A percentile compares a stretch with the other conserved stretches of the same genome.
These are phyloP conservation scores for Mrakia gelida DNA, from an alignment of 768 basidiomycete species.

Conservation along the genomic window DNA sequence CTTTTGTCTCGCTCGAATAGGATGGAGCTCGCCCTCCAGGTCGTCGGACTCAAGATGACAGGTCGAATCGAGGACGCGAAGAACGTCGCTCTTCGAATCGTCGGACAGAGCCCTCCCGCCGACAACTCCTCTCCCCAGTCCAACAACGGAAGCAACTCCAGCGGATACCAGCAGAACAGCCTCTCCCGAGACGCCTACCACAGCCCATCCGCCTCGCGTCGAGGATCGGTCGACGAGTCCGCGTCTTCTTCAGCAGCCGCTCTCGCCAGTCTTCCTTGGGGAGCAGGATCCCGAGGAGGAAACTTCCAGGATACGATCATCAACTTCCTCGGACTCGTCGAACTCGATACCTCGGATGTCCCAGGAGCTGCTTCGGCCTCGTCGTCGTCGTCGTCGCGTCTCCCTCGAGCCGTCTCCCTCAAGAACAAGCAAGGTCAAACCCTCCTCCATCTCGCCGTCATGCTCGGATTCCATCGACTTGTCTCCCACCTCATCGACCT, in stretches of 20 bases:
- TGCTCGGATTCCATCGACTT: constrained; percentile 69
- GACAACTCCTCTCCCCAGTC: neutral
- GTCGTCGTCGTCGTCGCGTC: constrained; percentile 42
- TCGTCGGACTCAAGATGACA: constrained; percentile 94
- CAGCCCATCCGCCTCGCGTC: constrained; percentile 7
- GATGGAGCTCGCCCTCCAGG: constrained; percentile 92
- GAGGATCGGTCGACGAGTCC: constrained; percentile 4
- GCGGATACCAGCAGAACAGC: neutral
- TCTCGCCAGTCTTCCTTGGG: constrained; percentile 9
- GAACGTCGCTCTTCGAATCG: constrained; percentile 88
- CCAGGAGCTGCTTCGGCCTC: constrained; percentile 39
- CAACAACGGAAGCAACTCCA: neutral
- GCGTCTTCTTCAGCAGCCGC: neutral
- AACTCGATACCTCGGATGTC: constrained; percentile 51
- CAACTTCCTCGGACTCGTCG: constrained; percentile 73
- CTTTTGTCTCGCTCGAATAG: constrained; percentile 47
- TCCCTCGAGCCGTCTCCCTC: constrained; percentile 61
- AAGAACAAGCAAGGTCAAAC: constrained; percentile 71
- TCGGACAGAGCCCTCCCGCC: constrained; percentile 48
- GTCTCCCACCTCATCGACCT: constrained; percentile 66
- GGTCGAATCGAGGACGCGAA: constrained; percentile 90
- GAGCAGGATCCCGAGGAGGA: constrained; percentile 34
- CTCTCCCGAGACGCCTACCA: constrained; percentile 10
- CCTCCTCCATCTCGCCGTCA: constrained; percentile 77
- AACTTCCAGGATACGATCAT: constrained; percentile 72